Base-by-base conservation (phyloP, 108 stramenopile genomes). In the Nitzschia putrida region DNA sequence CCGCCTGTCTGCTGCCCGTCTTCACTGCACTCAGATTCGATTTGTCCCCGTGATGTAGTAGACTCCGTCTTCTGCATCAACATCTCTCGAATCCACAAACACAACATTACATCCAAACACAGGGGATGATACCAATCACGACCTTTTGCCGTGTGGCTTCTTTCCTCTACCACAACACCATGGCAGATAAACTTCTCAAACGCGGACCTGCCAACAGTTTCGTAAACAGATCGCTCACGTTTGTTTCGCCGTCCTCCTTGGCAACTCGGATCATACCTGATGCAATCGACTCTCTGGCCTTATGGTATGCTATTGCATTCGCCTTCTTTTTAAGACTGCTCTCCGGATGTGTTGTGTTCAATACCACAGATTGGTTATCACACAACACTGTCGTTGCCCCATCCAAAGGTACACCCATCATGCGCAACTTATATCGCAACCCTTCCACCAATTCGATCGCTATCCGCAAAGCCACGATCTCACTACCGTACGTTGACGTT, bases 401-500 rank as follows among this genome's bases (percentile, higher is more conserved):
- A 21, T 40, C 21, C 21, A 85, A 52, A 4, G 77, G 80, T 4
- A 81, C 70, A 18, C 84, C 84, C 57, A 85, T 78, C 80, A 77
- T 77, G 14, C 79, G 69, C 13, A 85, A 53, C 51, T 85, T 85
- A 60, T 81, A 79, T n/a, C 84, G 10, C 23, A 82, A 24, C 6
- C 59, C 66, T 6, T 41, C 41, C 7, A 76, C 39, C 24, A 73
- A 18, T 8, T 85, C 80, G 0, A 38, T 55, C 13, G 60, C 69
- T 26, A 66, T 68, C 18, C 58, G 24, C 74, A 83, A 64, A 22
- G 82, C 76, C 7, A 78, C 57, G n/a, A 83, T 59, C 60, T 89
- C 83, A 11, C 67, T 55, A 7, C 85, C 83, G 68, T 83, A 89
- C 12, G 79, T 78, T 39, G 76, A 75, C 0, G 83, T 68, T 50